Evolutionary conservation across 2,329 filamentous ascomycete species (phyloP), one percentile per base, ranked within the genome.

Genomic region (Aspergillus neotritici): DNA sequence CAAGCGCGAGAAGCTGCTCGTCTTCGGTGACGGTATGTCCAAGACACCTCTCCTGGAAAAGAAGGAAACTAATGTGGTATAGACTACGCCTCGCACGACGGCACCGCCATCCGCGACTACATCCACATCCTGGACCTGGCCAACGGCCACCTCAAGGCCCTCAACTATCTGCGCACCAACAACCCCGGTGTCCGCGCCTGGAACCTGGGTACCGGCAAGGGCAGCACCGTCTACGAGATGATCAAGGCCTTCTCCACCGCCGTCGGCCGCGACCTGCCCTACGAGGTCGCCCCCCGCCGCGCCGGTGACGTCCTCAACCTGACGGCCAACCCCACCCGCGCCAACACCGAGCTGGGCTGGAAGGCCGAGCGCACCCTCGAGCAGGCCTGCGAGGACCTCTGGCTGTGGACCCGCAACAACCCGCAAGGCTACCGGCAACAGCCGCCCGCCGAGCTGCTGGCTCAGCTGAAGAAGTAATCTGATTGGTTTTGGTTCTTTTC

Each of bases 321-420:
- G 36, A 98, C 93, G 15, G 89, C 93, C 53, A 94, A 96, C 70
- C 87, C 93, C 10, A 78, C 79, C 3, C 80, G 88, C 31, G 93
- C 93, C 40, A 94, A 94, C 70, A 73, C 80, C 65, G 93, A 98
- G 73, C 78, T 98, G 41, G 75, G 82, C 51, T 98, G 93, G 93
- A 90, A 90, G 76, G 90, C 93, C 1, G 80, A 94, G 72, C 76
- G 85, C 46, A 90, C 86, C 14, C 81, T 98, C 65, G 91, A 97
- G 72, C 82, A 95, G 66, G 90, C 91, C 17, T 98, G 93, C 66
- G 81, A 83, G 56, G 89, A 98, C 68, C 76, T 98, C 53, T 98
- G 93, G 93, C 83, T 82, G 62, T 98, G 93, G 93, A 94, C 94
- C 12, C 78, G 85, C 72, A 97, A 96, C 72, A 97, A 97, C 73